Conservation (phyloP, 805 yeast species). For the Candida nemodendra region DNA sequence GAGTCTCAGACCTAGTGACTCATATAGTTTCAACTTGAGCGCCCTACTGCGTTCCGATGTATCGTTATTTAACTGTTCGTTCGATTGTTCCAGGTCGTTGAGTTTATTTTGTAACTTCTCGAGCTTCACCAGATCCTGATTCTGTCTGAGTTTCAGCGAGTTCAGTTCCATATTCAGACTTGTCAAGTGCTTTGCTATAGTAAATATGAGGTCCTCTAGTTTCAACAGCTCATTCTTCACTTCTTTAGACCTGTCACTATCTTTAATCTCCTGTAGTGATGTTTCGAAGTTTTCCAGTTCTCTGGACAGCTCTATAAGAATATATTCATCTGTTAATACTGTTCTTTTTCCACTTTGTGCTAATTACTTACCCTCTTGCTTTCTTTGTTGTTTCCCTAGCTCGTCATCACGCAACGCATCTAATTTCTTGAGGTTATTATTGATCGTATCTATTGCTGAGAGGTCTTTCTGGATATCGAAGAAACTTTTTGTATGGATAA, state of each 20-base stretch:
- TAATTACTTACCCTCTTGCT: slow-evolving; percentile 13
- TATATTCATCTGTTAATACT: too few species aligned
- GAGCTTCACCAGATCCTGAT: slow-evolving; percentile 37
- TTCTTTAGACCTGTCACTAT: slow-evolving; percentile 31
- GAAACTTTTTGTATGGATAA: slow-evolving; percentile 19
- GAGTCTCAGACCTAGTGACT: slow-evolving; percentile 57
- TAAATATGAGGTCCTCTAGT: slow-evolving; percentile 46
- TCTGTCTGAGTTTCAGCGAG: slow-evolving; percentile 38
- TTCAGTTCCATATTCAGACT: slow-evolving; percentile 46
- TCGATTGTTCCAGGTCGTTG: slow-evolving; percentile 16
- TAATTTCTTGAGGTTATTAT: slow-evolving; percentile 16
- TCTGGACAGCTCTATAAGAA: slow-evolving; percentile 16
- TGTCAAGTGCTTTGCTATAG: slow-evolving; percentile 51
- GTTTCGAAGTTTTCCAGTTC: slow-evolving; percentile 18
- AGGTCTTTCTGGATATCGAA: slow-evolving; percentile 20
- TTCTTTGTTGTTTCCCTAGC: slow-evolving; percentile 13
- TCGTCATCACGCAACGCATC: slow-evolving; percentile 14
- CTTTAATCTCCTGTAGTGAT: slow-evolving; percentile 26
- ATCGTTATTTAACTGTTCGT: slow-evolving; percentile 15
- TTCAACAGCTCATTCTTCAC: slow-evolving; percentile 32
- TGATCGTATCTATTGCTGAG: slow-evolving; percentile 18
- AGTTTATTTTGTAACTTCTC: slow-evolving; percentile 33
- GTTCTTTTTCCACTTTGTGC: too few species aligned
- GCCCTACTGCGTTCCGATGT: slow-evolving; percentile 38
- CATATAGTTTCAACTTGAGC: slow-evolving; percentile 57